phyloP scores from a whole-genome alignment of 257 asterid genomes.

The Salvia miltiorrhiza region DNA sequence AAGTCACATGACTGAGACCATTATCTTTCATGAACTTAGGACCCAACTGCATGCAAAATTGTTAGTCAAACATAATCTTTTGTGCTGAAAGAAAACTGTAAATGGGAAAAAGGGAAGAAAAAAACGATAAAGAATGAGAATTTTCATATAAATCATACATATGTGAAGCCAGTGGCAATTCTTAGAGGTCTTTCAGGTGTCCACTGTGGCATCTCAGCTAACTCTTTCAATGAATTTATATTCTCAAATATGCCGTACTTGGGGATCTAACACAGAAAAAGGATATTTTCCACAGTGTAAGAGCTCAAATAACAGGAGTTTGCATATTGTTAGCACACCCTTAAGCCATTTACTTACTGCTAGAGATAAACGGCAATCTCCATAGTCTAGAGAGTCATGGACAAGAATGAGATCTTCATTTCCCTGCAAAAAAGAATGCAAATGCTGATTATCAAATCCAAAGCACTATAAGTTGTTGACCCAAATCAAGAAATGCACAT shows the following conservation, averaged over 20 bases:
- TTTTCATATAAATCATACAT: conserved; percentile 44
- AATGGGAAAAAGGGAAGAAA: neutral
- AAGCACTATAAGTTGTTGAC: neutral
- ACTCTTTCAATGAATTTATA: conserved; percentile 80
- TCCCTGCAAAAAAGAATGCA: conserved; percentile 52
- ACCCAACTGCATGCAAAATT: conserved; percentile 60
- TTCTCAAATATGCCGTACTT: conserved; percentile 94
- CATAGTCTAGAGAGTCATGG: conserved; percentile 86
- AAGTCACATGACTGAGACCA: conserved; percentile 68
- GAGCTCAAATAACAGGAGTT: conserved; percentile 5
- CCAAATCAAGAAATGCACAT: neutral
- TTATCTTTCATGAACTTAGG: conserved; percentile 84
- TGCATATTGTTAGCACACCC: neutral
- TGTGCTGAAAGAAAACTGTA: neutral
- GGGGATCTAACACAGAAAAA: conserved; percentile 62
- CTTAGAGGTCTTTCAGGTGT: conserved; percentile 88
- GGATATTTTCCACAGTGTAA: conserved; percentile 9
- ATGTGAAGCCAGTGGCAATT: conserved; percentile 95
- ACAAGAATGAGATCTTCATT: conserved; percentile 85
- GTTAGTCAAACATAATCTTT: conserved; percentile 5
- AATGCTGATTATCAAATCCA: conserved; percentile 14
- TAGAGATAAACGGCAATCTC: conserved; percentile 89
- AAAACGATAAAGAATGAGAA: neutral
- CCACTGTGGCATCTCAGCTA: conserved; percentile 94
- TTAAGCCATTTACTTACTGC: conserved; percentile 56